Conservation (phyloP, 495 filamentous ascomycete genomes). For the Sabuloglossum arenarium region DNA sequence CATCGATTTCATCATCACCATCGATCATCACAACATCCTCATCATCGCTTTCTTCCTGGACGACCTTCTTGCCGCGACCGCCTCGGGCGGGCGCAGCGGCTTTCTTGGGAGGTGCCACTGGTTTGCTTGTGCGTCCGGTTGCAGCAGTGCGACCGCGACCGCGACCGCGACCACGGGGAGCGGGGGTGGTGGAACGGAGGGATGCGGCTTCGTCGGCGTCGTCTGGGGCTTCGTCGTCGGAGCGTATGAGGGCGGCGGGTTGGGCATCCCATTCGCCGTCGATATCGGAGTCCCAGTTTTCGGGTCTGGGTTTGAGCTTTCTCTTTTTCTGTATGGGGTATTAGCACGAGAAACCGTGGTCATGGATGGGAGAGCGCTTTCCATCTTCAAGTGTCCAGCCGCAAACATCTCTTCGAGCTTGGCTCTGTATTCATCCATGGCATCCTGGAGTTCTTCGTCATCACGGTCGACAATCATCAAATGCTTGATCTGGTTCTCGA, state of each 20-base stretch:
- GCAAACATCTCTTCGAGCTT: slow-evolving; percentile 53
- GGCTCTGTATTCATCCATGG: slow-evolving; percentile 49
- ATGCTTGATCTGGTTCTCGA: slow-evolving; percentile 55
- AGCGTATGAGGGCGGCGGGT: slow-evolving; percentile 41
- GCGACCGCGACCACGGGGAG: slow-evolving; percentile 29
- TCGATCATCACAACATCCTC: slow-evolving; percentile 39
- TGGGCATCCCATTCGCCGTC: slow-evolving; percentile 74
- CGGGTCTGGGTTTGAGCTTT: slow-evolving; percentile 56
- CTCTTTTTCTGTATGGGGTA: slow-evolving; percentile 20
- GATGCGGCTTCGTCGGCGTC: slow-evolving; percentile 24
- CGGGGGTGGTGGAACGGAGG: slow-evolving; percentile 10
- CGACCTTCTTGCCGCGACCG: slow-evolving; percentile 9
- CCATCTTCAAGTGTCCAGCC: slow-evolving; percentile 40
- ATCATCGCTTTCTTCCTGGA: slow-evolving; percentile 8
- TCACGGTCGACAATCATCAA: slow-evolving; percentile 44
- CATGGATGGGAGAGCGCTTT: slow-evolving; percentile 11
- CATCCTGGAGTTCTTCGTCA: slow-evolving; percentile 43
- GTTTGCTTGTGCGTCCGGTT: slow-evolving; percentile 20
- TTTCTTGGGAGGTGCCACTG: slow-evolving; percentile 18
- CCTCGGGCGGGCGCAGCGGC: background rate
- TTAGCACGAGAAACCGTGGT: background rate
- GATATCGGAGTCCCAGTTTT: slow-evolving; percentile 66
- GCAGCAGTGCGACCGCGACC: no score
- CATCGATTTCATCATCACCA: slow-evolving; percentile 38
- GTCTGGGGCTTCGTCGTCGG: slow-evolving; percentile 29